Evolutionary conservation across 2,329 filamentous ascomycete species (phyloP), one percentile per base, ranked within the genome.

Genomic region (Akanthomyces dipterigenus): DNA sequence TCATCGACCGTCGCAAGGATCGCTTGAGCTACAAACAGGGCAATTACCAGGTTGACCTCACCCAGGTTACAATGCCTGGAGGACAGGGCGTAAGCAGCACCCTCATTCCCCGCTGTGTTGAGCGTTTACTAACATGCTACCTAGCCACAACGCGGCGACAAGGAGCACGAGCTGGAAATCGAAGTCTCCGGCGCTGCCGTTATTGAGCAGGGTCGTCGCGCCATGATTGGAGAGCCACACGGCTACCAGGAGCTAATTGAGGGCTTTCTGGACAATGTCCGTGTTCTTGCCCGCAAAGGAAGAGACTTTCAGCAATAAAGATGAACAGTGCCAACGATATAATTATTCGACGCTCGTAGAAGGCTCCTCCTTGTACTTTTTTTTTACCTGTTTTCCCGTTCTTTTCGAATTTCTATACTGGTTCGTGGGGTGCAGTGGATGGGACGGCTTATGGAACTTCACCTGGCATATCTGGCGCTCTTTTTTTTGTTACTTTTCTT

Each of bases 11-110:
- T 7, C 87, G 85, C 67, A 99, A 99, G 74, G 93, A 99, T 73
- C 85, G 95, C 20, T 79, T 99, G 71, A 96, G 90, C 70, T 99
- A 99, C 75, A 87, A 82, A 11, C 96, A 98, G 72, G 82, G 92
- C 45, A 86, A 85, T 59, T 97, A 96, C 71, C 90, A 95, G 71
- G 83, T 99, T 67, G 95, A 99, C 74, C 78, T 99, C 55, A 99
- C 95, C 0, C 93, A 97, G 72, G 95, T 99, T 46, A 89, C 86
- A 12, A 81, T 80, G 55, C 70, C 70, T 6, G 66, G 68, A 34
- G 73, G 70, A 7, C 70, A 72, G 58, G 73, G 72, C 4, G 77
- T 80, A 72, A 64, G 77, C 72, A 18, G 7, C 38, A 7, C 12
- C 34, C 5, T 14, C 24, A 28, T 63, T 63, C 46, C 62, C 12